phyloP scores from a whole-genome alignment of 1,139 yeast species.

The Geotrichum reessii region DNA sequence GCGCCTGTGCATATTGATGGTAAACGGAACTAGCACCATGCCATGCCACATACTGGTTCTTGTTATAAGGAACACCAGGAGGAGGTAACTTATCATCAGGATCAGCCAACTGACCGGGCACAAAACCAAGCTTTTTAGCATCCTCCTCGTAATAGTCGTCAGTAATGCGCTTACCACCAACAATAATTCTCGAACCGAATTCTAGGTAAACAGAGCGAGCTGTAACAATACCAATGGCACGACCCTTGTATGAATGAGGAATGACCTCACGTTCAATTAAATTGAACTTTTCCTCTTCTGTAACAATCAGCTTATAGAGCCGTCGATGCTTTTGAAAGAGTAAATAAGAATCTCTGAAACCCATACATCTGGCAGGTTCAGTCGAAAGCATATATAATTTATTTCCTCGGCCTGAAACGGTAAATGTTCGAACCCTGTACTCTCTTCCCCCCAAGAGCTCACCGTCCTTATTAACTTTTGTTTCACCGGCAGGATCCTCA shows the following conservation, averaged over 20 bases:
- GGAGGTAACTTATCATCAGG: slow-evolving; percentile 53
- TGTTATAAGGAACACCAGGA: slow-evolving; percentile 42
- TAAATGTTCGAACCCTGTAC: slow-evolving; percentile 76
- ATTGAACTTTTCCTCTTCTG: slow-evolving; percentile 75
- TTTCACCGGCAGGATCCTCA: slow-evolving; percentile 74
- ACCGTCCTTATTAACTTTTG: slow-evolving; percentile 66
- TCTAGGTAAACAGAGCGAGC: slow-evolving; percentile 87
- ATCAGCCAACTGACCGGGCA: slow-evolving; percentile 77
- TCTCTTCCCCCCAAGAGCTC: slow-evolving; percentile 67
- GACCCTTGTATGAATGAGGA: slow-evolving; percentile 86
- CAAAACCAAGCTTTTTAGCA: slow-evolving; percentile 64
- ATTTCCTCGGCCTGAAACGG: slow-evolving; percentile 61
- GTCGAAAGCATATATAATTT: slow-evolving; percentile 84
- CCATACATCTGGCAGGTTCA: slow-evolving; percentile 92
- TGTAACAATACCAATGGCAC: slow-evolving; percentile 83
- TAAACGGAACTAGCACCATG: slow-evolving; percentile 45
- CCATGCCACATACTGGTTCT: slow-evolving; percentile 50
- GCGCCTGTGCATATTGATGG: slow-evolving; percentile 38
- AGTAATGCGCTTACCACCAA: slow-evolving; percentile 69
- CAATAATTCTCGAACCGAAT: slow-evolving; percentile 81
- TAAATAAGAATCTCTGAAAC: slow-evolving; percentile 87
- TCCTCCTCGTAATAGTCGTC: slow-evolving; percentile 88
- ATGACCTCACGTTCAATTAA: slow-evolving; percentile 74
- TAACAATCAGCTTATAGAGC: slow-evolving; percentile 67
- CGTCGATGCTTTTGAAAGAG: slow-evolving; percentile 78